Evolutionary conservation across 208 protist genomes (phyloP), one percentile per base, ranked within the genome.

Genomic region (Leishmania turanica): DNA sequence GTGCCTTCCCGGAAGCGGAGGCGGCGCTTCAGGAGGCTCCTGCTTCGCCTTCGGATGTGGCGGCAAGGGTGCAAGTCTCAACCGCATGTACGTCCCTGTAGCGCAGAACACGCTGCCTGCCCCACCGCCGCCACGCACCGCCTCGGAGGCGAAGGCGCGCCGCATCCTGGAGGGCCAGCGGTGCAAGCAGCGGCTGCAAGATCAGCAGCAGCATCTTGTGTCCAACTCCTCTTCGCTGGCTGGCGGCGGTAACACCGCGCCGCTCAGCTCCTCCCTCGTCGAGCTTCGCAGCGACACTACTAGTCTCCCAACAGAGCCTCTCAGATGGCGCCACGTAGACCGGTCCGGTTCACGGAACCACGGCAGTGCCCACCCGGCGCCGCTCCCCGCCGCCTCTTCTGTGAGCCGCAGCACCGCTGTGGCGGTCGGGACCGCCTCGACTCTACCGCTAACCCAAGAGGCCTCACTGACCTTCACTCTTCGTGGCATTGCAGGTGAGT

Each of bases 91-190:
- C 34, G 45, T 75, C 6, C 17, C 49, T 17, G 27, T 13, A 47
- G 21, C 54, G 62, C 47, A 60, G 21, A 75, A 64, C 75, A 75
- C 51, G 8, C 49, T 79, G 40, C 75, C 73, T 19, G 15, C 62
- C 15, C 77, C 70, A 54, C 72, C 72, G 47, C 68, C 77, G 21
- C 77, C 82, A 31, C 82, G 82, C 53, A 81, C 77, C 8, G 74
- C 78, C 4, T 56, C 53, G 31, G 78, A 86, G 66, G 78, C 82
- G 21, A 85, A 85, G 54, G 69, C 77, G 1, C 82, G 82, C 17
- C 77, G 82, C 34, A 86, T 86, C 31, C 45, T 82, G 5, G 77
- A 82, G 40, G 49, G 54, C 4, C 73, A 79, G 58, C 82, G 82
- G n/a, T 75, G 58, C 31, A 72, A 70, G 19, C 72, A 74, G 49